These are phyloP conservation scores for Casuarina equisetifolia DNA, from an alignment of 306 rosid genomes.

Conservation along the genomic window DNA sequence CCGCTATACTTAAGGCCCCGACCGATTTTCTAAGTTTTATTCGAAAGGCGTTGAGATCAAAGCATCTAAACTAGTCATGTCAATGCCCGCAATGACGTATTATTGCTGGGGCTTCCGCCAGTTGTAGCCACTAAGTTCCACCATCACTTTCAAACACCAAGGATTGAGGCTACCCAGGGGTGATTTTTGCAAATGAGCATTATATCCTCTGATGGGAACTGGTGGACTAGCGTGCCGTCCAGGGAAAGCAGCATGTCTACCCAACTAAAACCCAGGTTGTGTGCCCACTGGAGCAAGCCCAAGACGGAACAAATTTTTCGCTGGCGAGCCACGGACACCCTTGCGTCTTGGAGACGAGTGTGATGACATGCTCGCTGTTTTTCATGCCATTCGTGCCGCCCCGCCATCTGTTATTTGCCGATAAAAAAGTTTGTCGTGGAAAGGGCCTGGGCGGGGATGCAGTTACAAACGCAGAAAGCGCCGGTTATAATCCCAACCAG, in stretches of 20 bases:
- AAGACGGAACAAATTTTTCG: not conserved
- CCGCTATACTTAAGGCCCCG: no score
- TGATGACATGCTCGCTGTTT: not conserved
- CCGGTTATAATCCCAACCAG: no score
- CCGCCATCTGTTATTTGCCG: no score
- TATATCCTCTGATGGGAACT: slow-evolving; percentile 8
- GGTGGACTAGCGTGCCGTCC: slow-evolving; percentile 29
- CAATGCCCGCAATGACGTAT: not conserved
- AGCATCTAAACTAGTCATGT: not conserved
- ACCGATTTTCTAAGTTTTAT: no score
- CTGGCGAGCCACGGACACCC: not conserved
- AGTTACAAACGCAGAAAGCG: no score
- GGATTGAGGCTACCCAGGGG: no score
- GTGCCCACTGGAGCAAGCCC: not conserved
- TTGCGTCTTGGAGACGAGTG: not conserved
- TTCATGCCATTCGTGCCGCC: not conserved
- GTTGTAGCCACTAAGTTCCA: no score
- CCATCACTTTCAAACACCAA: no score
- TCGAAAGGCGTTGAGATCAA: not conserved
- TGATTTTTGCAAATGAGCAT: not conserved
- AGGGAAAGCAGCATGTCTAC: slow-evolving; percentile 25
- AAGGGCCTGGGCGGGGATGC: no score
- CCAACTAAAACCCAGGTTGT: slow-evolving; percentile 3
- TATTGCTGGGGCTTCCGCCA: no score
- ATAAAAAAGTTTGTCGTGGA: no score